Evolutionary conservation across 2,329 filamentous ascomycete genomes (phyloP).

Genomic region (Emmonsiellopsis sp.): DNA sequence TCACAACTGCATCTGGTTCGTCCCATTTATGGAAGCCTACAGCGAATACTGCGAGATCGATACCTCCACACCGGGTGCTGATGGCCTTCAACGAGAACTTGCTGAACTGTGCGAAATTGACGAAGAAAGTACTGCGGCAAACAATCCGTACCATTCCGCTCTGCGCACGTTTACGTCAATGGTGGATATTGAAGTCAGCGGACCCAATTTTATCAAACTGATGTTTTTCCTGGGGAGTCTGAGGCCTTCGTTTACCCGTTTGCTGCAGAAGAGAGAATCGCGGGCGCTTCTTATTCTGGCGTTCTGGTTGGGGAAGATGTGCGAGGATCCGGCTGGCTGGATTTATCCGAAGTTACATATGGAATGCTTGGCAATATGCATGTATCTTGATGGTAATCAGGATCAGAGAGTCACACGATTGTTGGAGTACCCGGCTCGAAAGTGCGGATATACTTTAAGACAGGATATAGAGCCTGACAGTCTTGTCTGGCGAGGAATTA

Average conservation of each 20-base stretch:
- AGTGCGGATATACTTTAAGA: slow-evolving; percentile 23
- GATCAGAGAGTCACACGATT: slow-evolving; percentile 20
- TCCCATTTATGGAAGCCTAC: slow-evolving; percentile 19
- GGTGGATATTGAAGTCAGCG: slow-evolving; percentile 18
- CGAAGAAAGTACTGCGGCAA: slow-evolving; percentile 18
- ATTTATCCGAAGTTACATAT: slow-evolving; percentile 20
- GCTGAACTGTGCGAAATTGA: slow-evolving; percentile 27
- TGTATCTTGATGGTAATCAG: slow-evolving; percentile 22
- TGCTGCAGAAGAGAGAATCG: slow-evolving; percentile 22
- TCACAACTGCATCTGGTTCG: slow-evolving; percentile 25
- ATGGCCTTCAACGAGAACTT: slow-evolving; percentile 21
- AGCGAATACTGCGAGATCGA: slow-evolving; percentile 16
- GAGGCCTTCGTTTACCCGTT: slow-evolving; percentile 18
- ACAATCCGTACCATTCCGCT: slow-evolving; percentile 27
- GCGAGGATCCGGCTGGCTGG: slow-evolving; percentile 20
- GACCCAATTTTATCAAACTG: slow-evolving; percentile 17
- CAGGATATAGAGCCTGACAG: slow-evolving; percentile 14
- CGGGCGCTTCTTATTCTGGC: slow-evolving; percentile 24
- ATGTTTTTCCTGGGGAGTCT: slow-evolving; percentile 26
- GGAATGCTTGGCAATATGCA: slow-evolving; percentile 29
- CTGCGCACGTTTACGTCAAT: slow-evolving; percentile 24
- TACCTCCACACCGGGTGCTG: slow-evolving; percentile 18
- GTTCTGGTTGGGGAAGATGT: slow-evolving; percentile 26
- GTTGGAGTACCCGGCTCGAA: slow-evolving; percentile 23
- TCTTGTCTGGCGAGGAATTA: not conserved